phyloP scores from a whole-genome alignment of 495 filamentous ascomycete genomes.

The Halenospora varia region DNA sequence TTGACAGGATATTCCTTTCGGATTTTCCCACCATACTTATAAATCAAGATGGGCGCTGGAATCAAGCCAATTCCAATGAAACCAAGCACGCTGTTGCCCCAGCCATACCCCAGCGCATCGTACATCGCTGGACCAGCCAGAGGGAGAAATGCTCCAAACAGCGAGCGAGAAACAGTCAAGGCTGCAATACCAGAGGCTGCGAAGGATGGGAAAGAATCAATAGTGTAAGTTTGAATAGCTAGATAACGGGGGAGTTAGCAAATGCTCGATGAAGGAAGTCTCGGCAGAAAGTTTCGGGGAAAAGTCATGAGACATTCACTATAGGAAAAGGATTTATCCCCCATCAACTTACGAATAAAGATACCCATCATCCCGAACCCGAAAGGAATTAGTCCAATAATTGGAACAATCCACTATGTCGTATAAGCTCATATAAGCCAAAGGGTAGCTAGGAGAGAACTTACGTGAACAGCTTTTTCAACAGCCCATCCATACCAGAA shows the following conservation, averaged over 20 bases:
- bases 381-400: constrained; percentile 46
- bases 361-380: constrained; percentile 48
- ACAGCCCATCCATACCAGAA: constrained; percentile 49
- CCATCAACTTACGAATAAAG: too few species aligned
- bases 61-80: constrained; percentile 49
- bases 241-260: too few species aligned
- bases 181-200: constrained; percentile 57
- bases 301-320: too few species aligned
- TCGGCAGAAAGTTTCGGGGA: too few species aligned
- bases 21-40: constrained; percentile 46
- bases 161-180: constrained; percentile 46
- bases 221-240: constrained; percentile 54
- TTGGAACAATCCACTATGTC: constrained; percentile 56
- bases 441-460: constrained; percentile 4
- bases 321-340: too few species aligned
- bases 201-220: constrained; percentile 54
- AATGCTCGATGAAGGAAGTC: too few species aligned
- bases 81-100: constrained; percentile 54
- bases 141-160: constrained; percentile 53
- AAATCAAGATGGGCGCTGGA: constrained; percentile 48
- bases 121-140: constrained; percentile 54
- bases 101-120: constrained; percentile 47
- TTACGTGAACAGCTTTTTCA: constrained; percentile 24
- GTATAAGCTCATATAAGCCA: too few species aligned
- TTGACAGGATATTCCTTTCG: constrained; percentile 41